Base-by-base conservation (phyloP, 139 green algal genomes). In the Haematococcus sp. region DNA sequence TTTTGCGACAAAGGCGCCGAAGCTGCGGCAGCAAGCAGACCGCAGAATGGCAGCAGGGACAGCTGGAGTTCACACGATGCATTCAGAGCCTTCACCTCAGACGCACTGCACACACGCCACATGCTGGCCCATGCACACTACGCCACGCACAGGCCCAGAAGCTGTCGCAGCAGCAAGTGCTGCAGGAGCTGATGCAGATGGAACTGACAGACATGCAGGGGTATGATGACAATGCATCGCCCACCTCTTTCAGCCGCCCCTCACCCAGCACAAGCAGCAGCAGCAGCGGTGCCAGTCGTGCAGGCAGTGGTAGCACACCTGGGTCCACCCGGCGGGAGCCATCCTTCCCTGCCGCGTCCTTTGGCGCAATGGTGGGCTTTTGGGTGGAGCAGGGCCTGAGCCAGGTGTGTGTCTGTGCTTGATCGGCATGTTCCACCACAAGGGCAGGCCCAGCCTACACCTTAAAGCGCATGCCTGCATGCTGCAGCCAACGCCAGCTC, bases 361-460 rank as follows among this genome's bases (percentile, higher is more conserved):
- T 51, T 25, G 25, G 33, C 11, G 9, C 32, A 3, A 30, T 68
- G 9, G 20, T 46, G 5, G 23, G 61, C 61, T 68, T 68, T 17
- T 68, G 61, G 61, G 31, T 52, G 61, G 61, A 68, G 61, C 61
- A 68, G 61, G 61, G 61, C 4, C 61, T 68, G 16, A 68, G 17
- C 40, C 40, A 49, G 40, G 40, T 49, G 40, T 11, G 40, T 11
- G 7, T 49, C 40, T 49, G 7, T 49, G 40, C 40, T 19, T 11
- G n/a, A n/a, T n/a, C n/a, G n/a, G n/a, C n/a, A n/a, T n/a, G n/a
- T n/a, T n/a, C n/a, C n/a, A n/a, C n/a, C n/a, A n/a, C n/a, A n/a
- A n/a, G n/a, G n/a, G n/a, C n/a, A n/a, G n/a, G n/a, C n/a, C n/a
- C n/a, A n/a, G n/a, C n/a, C n/a, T n/a, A n/a, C n/a, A n/a, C n/a